phyloP scores from a whole-genome alignment of 2,329 filamentous ascomycete species.

The Coniochaeta sp. region DNA sequence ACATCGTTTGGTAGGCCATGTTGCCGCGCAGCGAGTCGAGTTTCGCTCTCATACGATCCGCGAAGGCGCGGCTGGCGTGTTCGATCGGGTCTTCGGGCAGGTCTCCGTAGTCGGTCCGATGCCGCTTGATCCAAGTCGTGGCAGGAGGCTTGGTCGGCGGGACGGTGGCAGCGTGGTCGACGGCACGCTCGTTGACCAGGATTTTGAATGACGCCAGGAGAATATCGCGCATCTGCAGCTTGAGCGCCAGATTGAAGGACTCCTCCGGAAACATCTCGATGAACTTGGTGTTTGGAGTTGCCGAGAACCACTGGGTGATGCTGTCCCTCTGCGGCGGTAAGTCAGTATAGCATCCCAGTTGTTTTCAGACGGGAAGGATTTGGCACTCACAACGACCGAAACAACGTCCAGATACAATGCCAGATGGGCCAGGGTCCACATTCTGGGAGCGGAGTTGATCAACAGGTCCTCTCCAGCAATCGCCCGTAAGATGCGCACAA shows the following conservation, averaged over 20 bases:
- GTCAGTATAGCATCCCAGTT: slow-evolving; percentile 1
- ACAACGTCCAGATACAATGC: slow-evolving; percentile 51
- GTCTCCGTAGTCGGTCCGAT: slow-evolving; percentile 44
- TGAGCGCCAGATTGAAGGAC: slow-evolving; percentile 47
- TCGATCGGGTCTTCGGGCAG: slow-evolving; percentile 37
- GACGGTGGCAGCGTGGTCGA: slow-evolving; percentile 30
- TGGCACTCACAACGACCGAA: slow-evolving; percentile 29
- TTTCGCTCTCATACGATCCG: slow-evolving; percentile 32
- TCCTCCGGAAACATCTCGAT: slow-evolving; percentile 58
- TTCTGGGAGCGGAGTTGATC: slow-evolving; percentile 57
- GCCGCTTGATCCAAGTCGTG: slow-evolving; percentile 18
- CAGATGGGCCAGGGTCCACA: slow-evolving; percentile 60
- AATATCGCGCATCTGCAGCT: slow-evolving; percentile 33
- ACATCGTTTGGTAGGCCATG: slow-evolving; percentile 20
- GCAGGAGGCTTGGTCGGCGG: background rate
- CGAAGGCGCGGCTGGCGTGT: slow-evolving; percentile 47
- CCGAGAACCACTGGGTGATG: slow-evolving; percentile 52
- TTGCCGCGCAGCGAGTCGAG: slow-evolving; percentile 24
- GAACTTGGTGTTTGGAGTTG: slow-evolving; percentile 46
- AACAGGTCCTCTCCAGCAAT: slow-evolving; percentile 44
- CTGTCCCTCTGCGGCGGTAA: slow-evolving; percentile 28
- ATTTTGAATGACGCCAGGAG: slow-evolving; percentile 47
- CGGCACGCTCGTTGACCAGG: slow-evolving; percentile 55
- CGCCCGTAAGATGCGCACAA: slow-evolving; percentile 54
- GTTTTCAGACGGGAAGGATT: background rate